These are phyloP conservation scores for Ganoderma lucidum DNA, from an alignment of 1,284 basidiomycete genomes.

Conservation along the genomic window DNA sequence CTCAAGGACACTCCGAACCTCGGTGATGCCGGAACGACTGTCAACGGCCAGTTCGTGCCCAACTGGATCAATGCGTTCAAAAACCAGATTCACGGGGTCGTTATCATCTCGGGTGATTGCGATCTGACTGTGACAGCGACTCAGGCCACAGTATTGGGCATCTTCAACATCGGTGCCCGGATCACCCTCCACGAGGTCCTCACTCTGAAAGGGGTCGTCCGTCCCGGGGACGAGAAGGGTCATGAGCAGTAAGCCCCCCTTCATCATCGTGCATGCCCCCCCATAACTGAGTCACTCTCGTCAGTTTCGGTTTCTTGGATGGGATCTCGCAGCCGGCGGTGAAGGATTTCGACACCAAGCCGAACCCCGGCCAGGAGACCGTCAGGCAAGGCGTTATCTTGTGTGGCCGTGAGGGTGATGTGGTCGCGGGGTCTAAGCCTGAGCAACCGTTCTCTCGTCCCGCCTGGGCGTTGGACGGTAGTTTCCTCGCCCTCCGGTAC, in stretches of 20 bases:
- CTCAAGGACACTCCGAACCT: conserved; percentile 39
- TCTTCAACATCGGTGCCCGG: conserved; percentile 33
- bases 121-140: conserved; percentile 29
- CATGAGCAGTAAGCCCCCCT: conserved; percentile 42
- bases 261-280: not conserved
- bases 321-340: conserved; percentile 51
- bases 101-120: conserved; percentile 46
- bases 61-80: conserved; percentile 47
- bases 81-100: conserved; percentile 46
- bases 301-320: conserved; percentile 50
- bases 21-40: conserved; percentile 26
- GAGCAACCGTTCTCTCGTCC: conserved; percentile 42
- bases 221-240: conserved; percentile 44
- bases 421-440: conserved; percentile 25
- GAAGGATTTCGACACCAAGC: conserved; percentile 42
- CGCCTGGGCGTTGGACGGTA: conserved; percentile 58
- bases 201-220: conserved; percentile 41
- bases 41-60: conserved; percentile 37
- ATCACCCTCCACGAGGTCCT: conserved; percentile 42
- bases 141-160: conserved; percentile 19
- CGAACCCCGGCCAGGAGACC: conserved; percentile 45
- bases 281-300: not conserved
- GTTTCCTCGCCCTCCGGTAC: conserved; percentile 63
- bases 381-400: conserved; percentile 45
- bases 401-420: conserved; percentile 43